Evolutionary conservation across 2,329 filamentous ascomycete genomes (phyloP).

Genomic region (Curvularia verruculosa): DNA sequence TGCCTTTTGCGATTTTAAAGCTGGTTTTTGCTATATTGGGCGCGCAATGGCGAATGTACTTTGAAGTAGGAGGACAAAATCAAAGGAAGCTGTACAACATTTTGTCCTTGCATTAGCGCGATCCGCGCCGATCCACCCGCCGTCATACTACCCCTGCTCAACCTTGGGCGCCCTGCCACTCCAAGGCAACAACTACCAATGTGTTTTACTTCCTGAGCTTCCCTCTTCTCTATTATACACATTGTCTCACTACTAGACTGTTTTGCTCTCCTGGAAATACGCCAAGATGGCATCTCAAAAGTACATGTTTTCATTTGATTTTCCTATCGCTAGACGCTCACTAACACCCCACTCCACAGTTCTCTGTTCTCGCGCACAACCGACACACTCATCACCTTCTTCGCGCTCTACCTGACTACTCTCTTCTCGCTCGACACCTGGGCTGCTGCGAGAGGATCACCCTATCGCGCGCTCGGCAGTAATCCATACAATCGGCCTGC

Average conservation of each 20-base stretch:
- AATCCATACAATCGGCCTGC: conserved; percentile 35
- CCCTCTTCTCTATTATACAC: not conserved
- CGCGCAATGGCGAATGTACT: not conserved
- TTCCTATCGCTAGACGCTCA: not conserved
- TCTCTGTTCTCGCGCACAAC: conserved; percentile 11
- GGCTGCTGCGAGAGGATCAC: conserved; percentile 43
- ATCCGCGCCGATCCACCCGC: conserved; percentile 5
- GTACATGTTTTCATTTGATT: conserved; percentile 1
- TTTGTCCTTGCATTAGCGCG: conserved; percentile 27
- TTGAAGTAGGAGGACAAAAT: not conserved
- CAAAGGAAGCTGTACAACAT: conserved; percentile 1
- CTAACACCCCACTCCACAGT: not conserved
- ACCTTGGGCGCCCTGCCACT: not conserved
- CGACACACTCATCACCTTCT: conserved; percentile 41
- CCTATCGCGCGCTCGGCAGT: conserved; percentile 34
- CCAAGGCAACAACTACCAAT: conserved; percentile 8
- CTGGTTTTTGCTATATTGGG: too few species aligned
- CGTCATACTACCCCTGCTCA: conserved; percentile 16
- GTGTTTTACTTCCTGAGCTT: not conserved
- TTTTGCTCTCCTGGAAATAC: not conserved
- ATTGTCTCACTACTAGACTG: not conserved
- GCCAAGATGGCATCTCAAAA: conserved; percentile 11
- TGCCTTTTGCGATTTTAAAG: not conserved
- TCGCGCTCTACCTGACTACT: conserved; percentile 49
- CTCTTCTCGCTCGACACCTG: conserved; percentile 48